Percentiles rank a stretch among this genome's conserved stretches.
phyloP scores from a whole-genome alignment of 2,329 filamentous ascomycete species.

The Eutypella sp. region DNA sequence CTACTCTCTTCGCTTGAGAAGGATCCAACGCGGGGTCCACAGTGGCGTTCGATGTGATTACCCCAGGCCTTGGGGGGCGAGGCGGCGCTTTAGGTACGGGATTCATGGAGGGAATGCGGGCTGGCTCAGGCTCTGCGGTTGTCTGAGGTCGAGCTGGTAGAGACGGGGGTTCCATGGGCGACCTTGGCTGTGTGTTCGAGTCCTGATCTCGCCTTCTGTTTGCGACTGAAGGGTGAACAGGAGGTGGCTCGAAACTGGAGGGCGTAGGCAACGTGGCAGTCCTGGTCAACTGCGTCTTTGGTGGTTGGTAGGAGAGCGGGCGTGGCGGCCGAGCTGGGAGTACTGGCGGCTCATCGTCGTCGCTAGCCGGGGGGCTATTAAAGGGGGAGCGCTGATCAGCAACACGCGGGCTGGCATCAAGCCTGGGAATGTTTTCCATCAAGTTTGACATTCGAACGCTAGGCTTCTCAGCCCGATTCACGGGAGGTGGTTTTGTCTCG shows the following conservation, averaged over 20 bases:
- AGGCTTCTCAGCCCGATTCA: slow-evolving; percentile 78
- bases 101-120: slow-evolving; percentile 21
- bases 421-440: slow-evolving; percentile 22
- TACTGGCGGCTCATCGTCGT: slow-evolving; percentile 46
- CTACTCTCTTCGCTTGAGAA: slow-evolving; percentile 33
- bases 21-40: slow-evolving; percentile 15
- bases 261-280: slow-evolving; percentile 26
- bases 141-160: slow-evolving; percentile 46
- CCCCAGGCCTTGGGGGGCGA: slow-evolving; percentile 35
- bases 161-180: slow-evolving; percentile 33
- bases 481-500: slow-evolving; percentile 48
- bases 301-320: slow-evolving; percentile 32
- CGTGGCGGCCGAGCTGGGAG: slow-evolving; percentile 47
- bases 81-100: slow-evolving; percentile 35
- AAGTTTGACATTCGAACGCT: slow-evolving; percentile 49
- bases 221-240: slow-evolving; percentile 44
- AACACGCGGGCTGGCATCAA: slow-evolving; percentile 32
- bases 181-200: slow-evolving; percentile 33
- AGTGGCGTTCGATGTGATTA: slow-evolving; percentile 15
- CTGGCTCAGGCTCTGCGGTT: slow-evolving; percentile 26
- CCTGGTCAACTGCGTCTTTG: slow-evolving; percentile 21
- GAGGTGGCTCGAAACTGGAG: slow-evolving; percentile 45
- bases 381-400: slow-evolving; percentile 66
- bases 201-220: slow-evolving; percentile 40
- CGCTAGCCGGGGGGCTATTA: slow-evolving; percentile 75